These are phyloP conservation scores for Exidia glandulosa DNA, from an alignment of 768 basidiomycete species.

Conservation along the genomic window DNA sequence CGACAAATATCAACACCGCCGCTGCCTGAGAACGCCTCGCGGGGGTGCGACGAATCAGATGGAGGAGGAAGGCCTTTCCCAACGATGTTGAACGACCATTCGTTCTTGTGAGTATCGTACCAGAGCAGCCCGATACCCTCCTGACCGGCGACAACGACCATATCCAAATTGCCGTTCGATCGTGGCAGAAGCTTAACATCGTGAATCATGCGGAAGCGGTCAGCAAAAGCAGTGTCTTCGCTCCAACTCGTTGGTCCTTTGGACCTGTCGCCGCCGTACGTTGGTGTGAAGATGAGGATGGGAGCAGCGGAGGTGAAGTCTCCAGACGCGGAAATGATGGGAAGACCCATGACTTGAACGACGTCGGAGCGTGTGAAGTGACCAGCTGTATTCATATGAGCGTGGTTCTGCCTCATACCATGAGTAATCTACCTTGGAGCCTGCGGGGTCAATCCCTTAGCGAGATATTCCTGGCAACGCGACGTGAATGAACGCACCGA, in stretches of 20 bases:
- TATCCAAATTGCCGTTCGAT: conserved; percentile 5
- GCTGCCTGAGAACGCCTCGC: conserved; percentile 6
- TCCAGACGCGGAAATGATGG: conserved; percentile 7
- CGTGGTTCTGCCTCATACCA: background rate
- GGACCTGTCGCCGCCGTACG: conserved; percentile 1
- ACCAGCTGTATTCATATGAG: conserved; percentile 3
- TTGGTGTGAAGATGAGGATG: conserved; percentile 10
- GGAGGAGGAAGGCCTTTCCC: conserved; percentile 4
- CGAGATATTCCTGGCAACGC: background rate
- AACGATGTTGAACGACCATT: conserved; percentile 6
- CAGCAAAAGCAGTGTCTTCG: background rate
- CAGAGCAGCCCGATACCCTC: conserved; percentile 11
- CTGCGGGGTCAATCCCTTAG: background rate
- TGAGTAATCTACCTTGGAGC: background rate
- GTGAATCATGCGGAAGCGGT: conserved; percentile 7
- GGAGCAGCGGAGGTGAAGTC: conserved; percentile 11
- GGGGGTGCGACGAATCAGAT: background rate
- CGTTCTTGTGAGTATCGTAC: background rate
- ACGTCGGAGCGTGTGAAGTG: conserved; percentile 6
- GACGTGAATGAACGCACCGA: background rate
- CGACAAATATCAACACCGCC: conserved; percentile 9
- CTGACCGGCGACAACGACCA: conserved; percentile 9
- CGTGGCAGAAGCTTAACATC: conserved; percentile 6
- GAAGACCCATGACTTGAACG: conserved; percentile 9
- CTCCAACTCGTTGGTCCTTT: conserved; percentile 1